phyloP scores from a whole-genome alignment of 2,329 filamentous ascomycete genomes.

The Aspergillus quadricinctus region DNA sequence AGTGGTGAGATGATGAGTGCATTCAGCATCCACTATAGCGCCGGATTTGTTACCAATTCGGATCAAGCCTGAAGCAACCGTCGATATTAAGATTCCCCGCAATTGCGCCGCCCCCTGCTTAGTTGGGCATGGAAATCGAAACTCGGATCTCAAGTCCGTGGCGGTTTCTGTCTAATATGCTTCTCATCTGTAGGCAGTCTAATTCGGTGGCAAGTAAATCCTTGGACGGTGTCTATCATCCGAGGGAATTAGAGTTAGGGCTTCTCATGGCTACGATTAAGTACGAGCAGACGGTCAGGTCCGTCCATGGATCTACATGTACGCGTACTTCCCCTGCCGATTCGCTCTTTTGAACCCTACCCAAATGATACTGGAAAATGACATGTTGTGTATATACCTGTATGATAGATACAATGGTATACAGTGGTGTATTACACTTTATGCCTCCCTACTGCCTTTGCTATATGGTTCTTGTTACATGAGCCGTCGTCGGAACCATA shows the following conservation, averaged over 20 bases:
- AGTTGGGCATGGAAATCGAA: neutral
- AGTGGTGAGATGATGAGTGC: neutral
- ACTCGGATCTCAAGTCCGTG: too few species aligned
- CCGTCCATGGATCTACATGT: too few species aligned
- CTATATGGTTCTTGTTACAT: too few species aligned
- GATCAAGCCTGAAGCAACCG: neutral
- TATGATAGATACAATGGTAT: too few species aligned
- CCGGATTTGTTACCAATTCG: neutral
- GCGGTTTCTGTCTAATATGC: neutral
- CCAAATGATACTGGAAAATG: too few species aligned
- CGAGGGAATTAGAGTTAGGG: neutral
- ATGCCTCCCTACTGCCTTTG: too few species aligned
- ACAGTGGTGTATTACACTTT: too few species aligned
- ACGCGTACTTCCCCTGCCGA: too few species aligned
- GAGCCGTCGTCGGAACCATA: too few species aligned
- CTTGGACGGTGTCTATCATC: neutral
- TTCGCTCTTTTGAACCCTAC: too few species aligned
- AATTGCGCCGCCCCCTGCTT: neutral
- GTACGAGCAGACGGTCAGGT: neutral
- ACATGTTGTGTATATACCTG: too few species aligned
- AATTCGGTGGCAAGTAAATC: neutral
- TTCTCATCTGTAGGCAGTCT: too few species aligned
- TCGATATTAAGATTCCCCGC: neutral
- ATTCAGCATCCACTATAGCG: neutral
- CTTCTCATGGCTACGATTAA: neutral